Evolutionary conservation across 345 rosid genomes (phyloP), one percentile per base, ranked within the genome.

Genomic region (Eucalyptus victrix): DNA sequence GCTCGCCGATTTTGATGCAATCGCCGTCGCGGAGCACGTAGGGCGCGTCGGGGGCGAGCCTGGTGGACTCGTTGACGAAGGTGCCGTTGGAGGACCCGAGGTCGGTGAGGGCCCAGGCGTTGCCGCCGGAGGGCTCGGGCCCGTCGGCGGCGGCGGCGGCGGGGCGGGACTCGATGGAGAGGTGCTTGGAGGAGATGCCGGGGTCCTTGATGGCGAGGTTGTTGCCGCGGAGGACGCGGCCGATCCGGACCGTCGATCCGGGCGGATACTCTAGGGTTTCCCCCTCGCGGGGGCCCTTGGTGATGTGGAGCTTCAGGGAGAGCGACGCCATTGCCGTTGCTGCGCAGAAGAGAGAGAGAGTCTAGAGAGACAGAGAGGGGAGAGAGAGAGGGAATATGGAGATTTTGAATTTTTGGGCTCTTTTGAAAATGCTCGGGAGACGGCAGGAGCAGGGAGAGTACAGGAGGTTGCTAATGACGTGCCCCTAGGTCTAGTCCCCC

Each of bases 61-160:
- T 13, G 28, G 88, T 49, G 86, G 95, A 92, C 21, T 50, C 90
- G 89, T 96, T 96, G 88, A 97, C 80, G 32, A 88, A 17, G 21
- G 99, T 97, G 42, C 99, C 99, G 85, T 98, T 98, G 86, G 98
- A 98, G 88, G 99, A 98, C 40, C 92, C 95, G 12, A 96, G 94
- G 89, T 97, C 99, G 51, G 88, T 92, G 89, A 97, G 76, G 87
- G 90, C 65, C 98, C 99, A 98, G 83, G 45, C 24, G 62, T 93
- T 94, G 6, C 94, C 94, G 6, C 94, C 96, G 2, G 97, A 97
- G 44, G 76, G 76, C 37, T 32, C 72, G 72, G 56, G 23, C 23
- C 60, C 60, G 60, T 47, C 49, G 49, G 13, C 49, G 49, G 49
- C 56, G 28, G 5, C 62, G 62, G 67, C 32, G 32, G 85, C 93